Conservation (phyloP, 345 rosid species). For the Brassica incana region DNA sequence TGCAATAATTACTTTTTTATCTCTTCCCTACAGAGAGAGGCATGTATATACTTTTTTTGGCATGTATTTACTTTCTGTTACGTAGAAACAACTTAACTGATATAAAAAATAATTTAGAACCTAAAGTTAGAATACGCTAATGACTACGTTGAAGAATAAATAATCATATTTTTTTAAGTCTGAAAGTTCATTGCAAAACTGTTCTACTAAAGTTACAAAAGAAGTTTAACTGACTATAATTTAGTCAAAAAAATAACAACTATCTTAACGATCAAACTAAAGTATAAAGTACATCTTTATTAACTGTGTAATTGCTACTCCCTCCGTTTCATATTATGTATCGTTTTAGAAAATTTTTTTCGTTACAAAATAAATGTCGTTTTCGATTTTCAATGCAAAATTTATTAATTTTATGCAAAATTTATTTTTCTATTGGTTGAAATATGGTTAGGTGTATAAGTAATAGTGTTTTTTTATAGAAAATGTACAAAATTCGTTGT, state of each 20-base stretch:
- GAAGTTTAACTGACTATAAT: not conserved
- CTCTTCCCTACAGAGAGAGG: not conserved
- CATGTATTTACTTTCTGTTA: not conserved
- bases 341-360: too few species aligned
- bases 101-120: not conserved
- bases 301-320: not conserved
- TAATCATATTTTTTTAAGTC: not conserved
- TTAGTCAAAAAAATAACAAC: not conserved
- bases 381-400: too few species aligned
- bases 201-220: not conserved
- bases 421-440: too few species aligned
- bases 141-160: not conserved
- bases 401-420: too few species aligned
- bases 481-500: too few species aligned
- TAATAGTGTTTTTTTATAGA: too few species aligned
- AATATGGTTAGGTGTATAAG: too few species aligned
- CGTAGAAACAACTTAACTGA: not conserved
- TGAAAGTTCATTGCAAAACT: not conserved
- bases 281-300: not conserved
- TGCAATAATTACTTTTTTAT: slow-evolving; percentile 1
- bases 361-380: too few species aligned
- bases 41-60: too few species aligned
- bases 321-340: too few species aligned
- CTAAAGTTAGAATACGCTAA: not conserved
- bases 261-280: not conserved